Evolutionary conservation across 2,329 filamentous ascomycete species (phyloP).

Genomic region (Boeremia lycopersici): DNA sequence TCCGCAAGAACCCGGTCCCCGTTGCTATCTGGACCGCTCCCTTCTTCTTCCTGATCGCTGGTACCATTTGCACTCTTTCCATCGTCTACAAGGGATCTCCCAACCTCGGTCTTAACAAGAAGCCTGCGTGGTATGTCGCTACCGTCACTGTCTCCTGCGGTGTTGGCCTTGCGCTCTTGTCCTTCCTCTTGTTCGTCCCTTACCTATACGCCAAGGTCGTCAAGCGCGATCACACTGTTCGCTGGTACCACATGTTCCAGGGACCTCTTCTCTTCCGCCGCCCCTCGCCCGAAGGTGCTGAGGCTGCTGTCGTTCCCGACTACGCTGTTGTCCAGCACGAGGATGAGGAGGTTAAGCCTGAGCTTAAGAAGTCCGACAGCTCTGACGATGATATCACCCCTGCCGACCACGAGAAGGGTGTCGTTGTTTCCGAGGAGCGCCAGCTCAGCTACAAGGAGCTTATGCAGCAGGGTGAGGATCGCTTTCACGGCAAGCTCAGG

Average conservation of each 20-base stretch:
- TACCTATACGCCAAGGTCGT: constrained; percentile 70
- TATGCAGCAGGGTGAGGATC: constrained; percentile 61
- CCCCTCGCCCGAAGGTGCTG: constrained; percentile 58
- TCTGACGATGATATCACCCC: constrained; percentile 38
- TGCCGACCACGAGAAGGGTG: constrained; percentile 38
- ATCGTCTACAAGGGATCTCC: constrained; percentile 84
- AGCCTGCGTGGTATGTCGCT: constrained; percentile 70
- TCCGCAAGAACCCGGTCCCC: constrained; percentile 71
- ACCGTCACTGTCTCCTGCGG: constrained; percentile 70
- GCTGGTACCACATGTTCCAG: constrained; percentile 65
- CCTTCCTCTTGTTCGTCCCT: constrained; percentile 75
- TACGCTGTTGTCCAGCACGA: constrained; percentile 75
- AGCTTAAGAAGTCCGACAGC: constrained; percentile 31
- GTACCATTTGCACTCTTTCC: constrained; percentile 74
- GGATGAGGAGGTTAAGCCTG: constrained; percentile 51
- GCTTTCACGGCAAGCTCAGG: constrained; percentile 67
- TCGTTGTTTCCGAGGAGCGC: constrained; percentile 51
- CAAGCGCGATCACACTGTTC: constrained; percentile 69
- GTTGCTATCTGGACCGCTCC: constrained; percentile 77
- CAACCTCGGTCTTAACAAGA: constrained; percentile 67
- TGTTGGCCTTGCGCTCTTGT: constrained; percentile 62
- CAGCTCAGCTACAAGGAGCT: constrained; percentile 68
- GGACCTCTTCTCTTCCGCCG: constrained; percentile 67
- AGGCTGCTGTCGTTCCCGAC: constrained; percentile 68
- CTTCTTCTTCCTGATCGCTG: constrained; percentile 78